Evolutionary conservation across 768 basidiomycete genomes (phyloP), one percentile per base, ranked within the genome.

Genomic region (Fistulinella prunicolor): DNA sequence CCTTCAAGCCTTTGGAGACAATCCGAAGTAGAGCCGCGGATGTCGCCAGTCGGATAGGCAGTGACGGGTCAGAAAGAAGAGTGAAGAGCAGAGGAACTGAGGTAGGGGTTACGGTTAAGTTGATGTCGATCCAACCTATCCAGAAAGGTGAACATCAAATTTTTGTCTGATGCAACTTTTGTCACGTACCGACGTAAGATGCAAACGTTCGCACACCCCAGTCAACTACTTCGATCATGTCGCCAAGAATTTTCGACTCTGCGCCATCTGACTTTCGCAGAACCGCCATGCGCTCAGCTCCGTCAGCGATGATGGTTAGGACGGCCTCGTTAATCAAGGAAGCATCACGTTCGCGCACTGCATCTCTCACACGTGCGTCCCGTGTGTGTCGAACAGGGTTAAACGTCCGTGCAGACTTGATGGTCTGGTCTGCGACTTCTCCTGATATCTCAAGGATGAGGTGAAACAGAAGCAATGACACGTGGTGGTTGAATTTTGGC

Each of bases 111-210:
- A 99, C 87, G 12, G 96, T 94, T 53, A 98, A 73, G 61, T 92
- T 93, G 56, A 99, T 94, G 62, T 99, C 96, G 56, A 98, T 88
- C 96, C 96, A 99, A 13, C 93, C 95, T 96, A 23, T 36, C 4
- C 41, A 32, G 29, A 41, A n/a, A 20, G 30, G 14, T 49, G 29
- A 57, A 50, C 19, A 29, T n/a, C 12, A 22, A 10, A 20, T 6
- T 12, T 19, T 35, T 13, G 23, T 8, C 1, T 9, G 21, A 21
- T 24, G 47, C 23, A 6, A 16, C 23, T 34, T 42, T 23, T 8
- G 38, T 24, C 13, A 82, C 94, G 62, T 64, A 96, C 94, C 91
- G 49, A 92, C 93, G 63, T 97, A 98, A 24, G 92, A 91, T 4
- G 83, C 89, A 65, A 94, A 90, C 0, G 94, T 93, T 55, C 87